Base-by-base conservation (phyloP, 2,329 filamentous ascomycete genomes). In the Bipolaris gigantea region DNA sequence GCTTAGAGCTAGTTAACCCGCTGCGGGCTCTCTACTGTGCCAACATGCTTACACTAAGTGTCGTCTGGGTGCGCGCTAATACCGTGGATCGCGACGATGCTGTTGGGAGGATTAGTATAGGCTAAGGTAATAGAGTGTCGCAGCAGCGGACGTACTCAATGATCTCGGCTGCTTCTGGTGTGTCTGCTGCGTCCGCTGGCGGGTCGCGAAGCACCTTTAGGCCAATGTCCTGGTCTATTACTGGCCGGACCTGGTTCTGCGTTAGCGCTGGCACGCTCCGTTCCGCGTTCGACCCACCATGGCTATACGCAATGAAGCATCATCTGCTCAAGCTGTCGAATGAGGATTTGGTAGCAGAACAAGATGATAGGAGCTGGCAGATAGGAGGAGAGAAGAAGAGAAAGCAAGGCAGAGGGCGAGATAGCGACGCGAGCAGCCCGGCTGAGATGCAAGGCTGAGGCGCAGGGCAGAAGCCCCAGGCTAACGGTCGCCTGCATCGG, bases 71-170 rank as follows among this genome's bases (percentile, higher is more conserved):
- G 61, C 23, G 66, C 59, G 19, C 67, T 66, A 40, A 69, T 50
- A 48, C 66, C 66, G 30, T 70, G 66, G 50, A 69, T 54, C n/a
- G 64, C 62, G 43, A 70, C 56, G 33, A 70, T 68, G 43, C 65
- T 69, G n/a, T 38, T 15, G 16, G 60, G 61, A 34, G 48, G n/a
- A n/a, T 50, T 15, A 45, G 18, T 3, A 27, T 40, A 44, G 51
- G 19, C 11, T 35, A 15, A 3, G 18, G 10, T 45, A 40, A 43
- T 25, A 46, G 34, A n/a, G n/a, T n/a, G n/a, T n/a, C n/a, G n/a
- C n/a, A n/a, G n/a, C n/a, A n/a, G 45, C 13, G 30, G 33, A 59
- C 53, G 50, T 43, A 65, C 57, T 65, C 63, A 38, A 63, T 56
- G 5, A 1, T 16, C 15, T n/a, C 5, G 1, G 5, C 15, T 15